Percentiles rank a stretch among this genome's conserved stretches.
Conservation (phyloP, 2,329 filamentous ascomycete genomes). For the Capronia coronata region DNA sequence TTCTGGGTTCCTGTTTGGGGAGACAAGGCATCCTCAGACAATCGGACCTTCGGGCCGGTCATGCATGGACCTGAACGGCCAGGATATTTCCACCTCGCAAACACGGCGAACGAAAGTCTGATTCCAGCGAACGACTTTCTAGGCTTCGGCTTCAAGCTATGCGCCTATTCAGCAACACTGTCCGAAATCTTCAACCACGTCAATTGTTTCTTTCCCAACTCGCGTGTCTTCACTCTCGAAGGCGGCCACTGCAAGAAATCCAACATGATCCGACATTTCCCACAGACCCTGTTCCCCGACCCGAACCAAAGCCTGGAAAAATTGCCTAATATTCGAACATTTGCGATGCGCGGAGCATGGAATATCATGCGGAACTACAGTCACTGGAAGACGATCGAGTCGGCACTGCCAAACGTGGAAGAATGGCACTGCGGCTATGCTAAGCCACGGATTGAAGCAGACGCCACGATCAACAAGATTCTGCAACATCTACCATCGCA, state of each 20-base stretch:
- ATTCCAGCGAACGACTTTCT: conserved; percentile 47
- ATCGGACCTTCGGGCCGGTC: conserved; percentile 10
- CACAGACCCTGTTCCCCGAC: conserved; percentile 31
- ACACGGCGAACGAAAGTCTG: conserved; percentile 16
- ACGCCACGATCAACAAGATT: conserved; percentile 61
- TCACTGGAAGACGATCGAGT: conserved; percentile 58
- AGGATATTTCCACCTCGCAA: conserved; percentile 14
- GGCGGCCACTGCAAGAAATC: conserved; percentile 72
- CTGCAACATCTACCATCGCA: conserved; percentile 52
- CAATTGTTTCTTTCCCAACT: conserved; percentile 52
- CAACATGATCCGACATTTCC: conserved; percentile 58
- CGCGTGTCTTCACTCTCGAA: conserved; percentile 63
- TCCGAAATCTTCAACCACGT: conserved; percentile 64
- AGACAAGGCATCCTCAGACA: conserved; percentile 39
- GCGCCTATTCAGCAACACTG: conserved; percentile 61
- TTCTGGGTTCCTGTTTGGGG: conserved; percentile 70
- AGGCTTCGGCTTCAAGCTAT: conserved; percentile 51
- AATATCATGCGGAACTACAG: conserved; percentile 60
- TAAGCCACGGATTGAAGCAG: conserved; percentile 68
- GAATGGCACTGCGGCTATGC: conserved; percentile 53
- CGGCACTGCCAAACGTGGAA: conserved; percentile 58
- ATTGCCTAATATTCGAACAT: conserved; percentile 55
- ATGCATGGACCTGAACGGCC: conserved; percentile 14
- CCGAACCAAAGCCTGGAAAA: conserved; percentile 37
- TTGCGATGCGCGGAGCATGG: conserved; percentile 71